These are phyloP conservation scores for Jackrogersella multiformis DNA, from an alignment of 495 filamentous ascomycete genomes.

Conservation along the genomic window DNA sequence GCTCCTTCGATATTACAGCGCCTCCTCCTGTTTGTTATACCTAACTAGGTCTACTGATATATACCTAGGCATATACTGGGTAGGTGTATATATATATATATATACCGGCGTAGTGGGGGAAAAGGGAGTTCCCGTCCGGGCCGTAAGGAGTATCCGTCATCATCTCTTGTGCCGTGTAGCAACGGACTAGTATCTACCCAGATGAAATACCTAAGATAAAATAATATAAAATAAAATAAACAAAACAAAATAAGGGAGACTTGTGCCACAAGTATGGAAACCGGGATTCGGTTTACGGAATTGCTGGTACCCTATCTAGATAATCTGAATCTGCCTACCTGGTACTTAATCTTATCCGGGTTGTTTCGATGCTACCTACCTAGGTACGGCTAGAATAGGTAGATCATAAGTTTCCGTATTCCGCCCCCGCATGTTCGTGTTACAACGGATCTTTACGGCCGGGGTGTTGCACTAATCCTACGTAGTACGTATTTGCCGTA, in stretches of 20 bases:
- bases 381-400: background rate
- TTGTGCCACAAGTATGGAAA: background rate
- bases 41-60: background rate
- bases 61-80: too few relatives aligned
- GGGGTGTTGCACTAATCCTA: background rate
- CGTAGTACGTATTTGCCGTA: background rate
- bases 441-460: slow-evolving; percentile 3
- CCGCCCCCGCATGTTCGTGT: slow-evolving; percentile 2
- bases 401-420: background rate
- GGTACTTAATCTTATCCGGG: background rate
- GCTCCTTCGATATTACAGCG: slow-evolving; percentile 36
- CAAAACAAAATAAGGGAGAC: background rate
- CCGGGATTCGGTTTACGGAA: too few relatives aligned
- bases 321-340: background rate
- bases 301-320: too few relatives aligned
- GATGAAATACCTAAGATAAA: slow-evolving; percentile 2
- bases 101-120: slow-evolving; percentile 1
- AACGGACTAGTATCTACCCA: background rate
- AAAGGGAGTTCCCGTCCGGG: slow-evolving; percentile 29
- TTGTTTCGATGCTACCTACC: background rate
- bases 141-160: slow-evolving; percentile 1
- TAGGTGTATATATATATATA: too few relatives aligned
- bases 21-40: slow-evolving; percentile 32
- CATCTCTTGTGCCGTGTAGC: slow-evolving; percentile 1
- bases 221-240: background rate